Evolutionary conservation across 208 protist species (phyloP).

Genomic region (Entamoeba moshkovskii): DNA sequence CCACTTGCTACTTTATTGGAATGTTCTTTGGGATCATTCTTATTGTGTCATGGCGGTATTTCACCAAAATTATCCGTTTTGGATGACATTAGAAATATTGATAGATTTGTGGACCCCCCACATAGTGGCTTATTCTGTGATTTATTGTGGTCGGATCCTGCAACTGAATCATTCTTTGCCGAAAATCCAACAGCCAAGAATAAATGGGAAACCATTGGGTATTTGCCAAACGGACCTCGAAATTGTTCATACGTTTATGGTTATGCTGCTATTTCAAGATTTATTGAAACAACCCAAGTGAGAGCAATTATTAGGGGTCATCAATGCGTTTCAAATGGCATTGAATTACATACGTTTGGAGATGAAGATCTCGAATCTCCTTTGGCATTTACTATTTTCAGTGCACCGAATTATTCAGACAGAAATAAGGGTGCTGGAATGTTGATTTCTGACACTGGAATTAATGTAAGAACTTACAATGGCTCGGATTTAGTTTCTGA

Average conservation of each 20-base stretch:
- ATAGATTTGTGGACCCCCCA: constrained; percentile 35
- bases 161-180: not conserved
- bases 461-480: not conserved
- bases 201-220: not conserved
- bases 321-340: not conserved
- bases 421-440: not conserved
- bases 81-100: constrained; percentile 26
- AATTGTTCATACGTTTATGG: not conserved
- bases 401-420: not conserved
- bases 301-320: not conserved
- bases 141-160: constrained; percentile 39
- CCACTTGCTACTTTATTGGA: constrained; percentile 20
- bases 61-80: not conserved
- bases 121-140: constrained; percentile 39
- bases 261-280: not conserved
- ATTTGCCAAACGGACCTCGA: not conserved
- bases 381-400: not conserved
- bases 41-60: constrained; percentile 26
- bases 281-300: not conserved
- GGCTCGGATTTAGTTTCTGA: not conserved
- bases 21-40: not conserved
- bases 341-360: not conserved
- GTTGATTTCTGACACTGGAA: not conserved
- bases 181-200: not conserved
- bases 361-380: not conserved